Base-by-base conservation (phyloP, 352 stramenopile species). In the Phytophthora tentaculata region DNA sequence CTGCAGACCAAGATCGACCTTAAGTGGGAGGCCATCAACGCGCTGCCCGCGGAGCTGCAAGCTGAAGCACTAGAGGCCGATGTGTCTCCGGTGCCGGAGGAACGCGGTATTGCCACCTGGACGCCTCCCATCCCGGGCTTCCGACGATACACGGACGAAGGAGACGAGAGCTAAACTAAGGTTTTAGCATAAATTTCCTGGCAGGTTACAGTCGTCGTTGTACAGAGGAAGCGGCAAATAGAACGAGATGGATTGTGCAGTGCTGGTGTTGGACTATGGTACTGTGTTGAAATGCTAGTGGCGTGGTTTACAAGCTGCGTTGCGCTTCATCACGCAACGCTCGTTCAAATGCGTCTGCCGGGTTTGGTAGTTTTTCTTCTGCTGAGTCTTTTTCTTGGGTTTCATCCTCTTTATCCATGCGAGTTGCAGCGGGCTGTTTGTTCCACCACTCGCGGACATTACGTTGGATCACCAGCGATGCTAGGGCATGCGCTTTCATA, bases 1-100 rank as follows among this genome's bases (percentile, higher is more conserved):
- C 51, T 97, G 71, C 90, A 95, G 74, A 96, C 81, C 62, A 97
- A 97, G 82, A 96, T 97, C 68, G 89, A 96, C 73, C 78, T 97
- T 43, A 96, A 96, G 75, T 96, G 89, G 88, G 89, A 89, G 24
- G 90, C 90, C 23, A 97, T 97, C 74, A 95, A 95, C 62, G 84
- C 88, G 53, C 75, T 97, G 41, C 90, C 88, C 13, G 76, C 60
- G 17, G 80, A 96, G 51, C 64, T 97, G 56, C 88, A 96, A 75
- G 73, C 75, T 7, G 90, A 96, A 61, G 90, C 90, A 24, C 51
- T 95, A 28, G 81, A 95, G 52, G 61, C 79, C 24, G 90, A 97
- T 64, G 63, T 80, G 17, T 72, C 81, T 52, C 71, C 86, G 9
- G 61, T 84, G 19, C 88, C 89, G 5, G 83, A 91, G 53, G 82